Conservation (phyloP, 2,329 filamentous ascomycete species). For the Emmonsiellopsis sp. region DNA sequence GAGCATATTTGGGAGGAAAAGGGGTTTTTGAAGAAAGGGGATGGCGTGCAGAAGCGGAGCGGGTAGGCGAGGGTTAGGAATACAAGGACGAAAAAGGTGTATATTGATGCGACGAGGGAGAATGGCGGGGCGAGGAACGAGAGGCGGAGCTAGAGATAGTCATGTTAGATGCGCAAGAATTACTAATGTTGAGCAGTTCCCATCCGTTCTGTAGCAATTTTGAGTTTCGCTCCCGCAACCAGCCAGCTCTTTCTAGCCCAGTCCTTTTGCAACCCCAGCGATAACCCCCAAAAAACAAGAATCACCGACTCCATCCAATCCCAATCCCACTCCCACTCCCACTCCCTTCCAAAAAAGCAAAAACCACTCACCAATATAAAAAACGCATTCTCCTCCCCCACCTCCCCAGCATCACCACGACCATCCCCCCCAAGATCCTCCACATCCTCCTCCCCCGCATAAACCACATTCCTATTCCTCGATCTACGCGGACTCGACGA, state of each 20-base stretch:
- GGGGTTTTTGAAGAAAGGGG: slow-evolving; percentile 30
- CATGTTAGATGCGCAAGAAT: too few species aligned
- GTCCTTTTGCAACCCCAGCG: too few species aligned
- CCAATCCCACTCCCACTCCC: neutral
- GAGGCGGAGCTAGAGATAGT: slow-evolving; percentile 16
- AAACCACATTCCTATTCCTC: slow-evolving; percentile 15
- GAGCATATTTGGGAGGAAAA: slow-evolving; percentile 42
- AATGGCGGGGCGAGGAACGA: slow-evolving; percentile 41
- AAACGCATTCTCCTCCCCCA: slow-evolving; percentile 30
- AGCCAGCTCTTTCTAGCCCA: too few species aligned
- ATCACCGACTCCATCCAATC: too few species aligned
- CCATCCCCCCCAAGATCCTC: slow-evolving; percentile 16
- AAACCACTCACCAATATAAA: slow-evolving; percentile 30
- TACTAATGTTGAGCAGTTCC: too few species aligned
- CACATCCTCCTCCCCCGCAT: slow-evolving; percentile 17
- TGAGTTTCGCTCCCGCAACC: too few species aligned
- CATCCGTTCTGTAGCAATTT: too few species aligned
- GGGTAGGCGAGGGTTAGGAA: slow-evolving; percentile 44
- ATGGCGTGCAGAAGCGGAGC: slow-evolving; percentile 42
- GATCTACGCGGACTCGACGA: slow-evolving; percentile 1
- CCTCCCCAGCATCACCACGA: slow-evolving; percentile 14
- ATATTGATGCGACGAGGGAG: slow-evolving; percentile 44
- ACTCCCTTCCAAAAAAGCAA: neutral
- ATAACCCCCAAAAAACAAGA: too few species aligned
- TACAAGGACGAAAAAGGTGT: slow-evolving; percentile 44